A percentile compares a stretch with the other conserved stretches of the same genome.
These are phyloP conservation scores for Paragyromitra xinjiangensis DNA, from an alignment of 495 filamentous ascomycete species.

Conservation along the genomic window DNA sequence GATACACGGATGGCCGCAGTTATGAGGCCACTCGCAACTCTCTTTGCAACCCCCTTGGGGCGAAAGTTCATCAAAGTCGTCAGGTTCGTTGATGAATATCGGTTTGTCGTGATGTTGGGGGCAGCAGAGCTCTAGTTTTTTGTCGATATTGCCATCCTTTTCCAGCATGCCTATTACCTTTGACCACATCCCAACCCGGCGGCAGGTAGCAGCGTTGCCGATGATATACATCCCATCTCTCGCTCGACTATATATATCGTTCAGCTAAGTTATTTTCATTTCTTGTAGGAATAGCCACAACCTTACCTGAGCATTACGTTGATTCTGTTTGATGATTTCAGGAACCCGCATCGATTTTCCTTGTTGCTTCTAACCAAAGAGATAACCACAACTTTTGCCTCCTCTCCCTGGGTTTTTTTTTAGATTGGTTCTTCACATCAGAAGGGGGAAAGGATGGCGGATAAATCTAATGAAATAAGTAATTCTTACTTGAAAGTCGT, in stretches of 20 bases:
- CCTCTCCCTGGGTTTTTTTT: slow-evolving; percentile 66
- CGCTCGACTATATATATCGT: slow-evolving; percentile 64
- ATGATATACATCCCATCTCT: slow-evolving; percentile 87
- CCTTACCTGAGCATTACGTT: slow-evolving; percentile 73
- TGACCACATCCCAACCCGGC: slow-evolving; percentile 74
- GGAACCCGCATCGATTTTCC: slow-evolving; percentile 72
- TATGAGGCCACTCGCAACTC: slow-evolving; percentile 63
- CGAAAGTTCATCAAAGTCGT: slow-evolving; percentile 69
- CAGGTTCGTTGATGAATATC: slow-evolving; percentile 67
- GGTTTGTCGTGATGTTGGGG: slow-evolving; percentile 70
- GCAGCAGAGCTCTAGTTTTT: slow-evolving; percentile 68
- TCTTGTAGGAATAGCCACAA: background rate
- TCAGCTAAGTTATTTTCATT: background rate
- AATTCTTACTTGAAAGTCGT: slow-evolving; percentile 73
- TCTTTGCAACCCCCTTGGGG: slow-evolving; percentile 78
- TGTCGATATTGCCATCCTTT: slow-evolving; percentile 64
- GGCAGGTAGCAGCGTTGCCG: slow-evolving; percentile 75
- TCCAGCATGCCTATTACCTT: slow-evolving; percentile 68
- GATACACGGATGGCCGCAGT: slow-evolving; percentile 76
- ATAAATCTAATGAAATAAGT: background rate
- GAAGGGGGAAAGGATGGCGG: background rate
- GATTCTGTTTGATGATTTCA: slow-evolving; percentile 78
- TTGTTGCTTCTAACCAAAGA: slow-evolving; percentile 80
- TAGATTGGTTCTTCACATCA: background rate
- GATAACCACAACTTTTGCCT: slow-evolving; percentile 82